Evolutionary conservation across 139 green algal genomes (phyloP), one percentile per base, ranked within the genome.

Genomic region (Micractinium conductrix): DNA sequence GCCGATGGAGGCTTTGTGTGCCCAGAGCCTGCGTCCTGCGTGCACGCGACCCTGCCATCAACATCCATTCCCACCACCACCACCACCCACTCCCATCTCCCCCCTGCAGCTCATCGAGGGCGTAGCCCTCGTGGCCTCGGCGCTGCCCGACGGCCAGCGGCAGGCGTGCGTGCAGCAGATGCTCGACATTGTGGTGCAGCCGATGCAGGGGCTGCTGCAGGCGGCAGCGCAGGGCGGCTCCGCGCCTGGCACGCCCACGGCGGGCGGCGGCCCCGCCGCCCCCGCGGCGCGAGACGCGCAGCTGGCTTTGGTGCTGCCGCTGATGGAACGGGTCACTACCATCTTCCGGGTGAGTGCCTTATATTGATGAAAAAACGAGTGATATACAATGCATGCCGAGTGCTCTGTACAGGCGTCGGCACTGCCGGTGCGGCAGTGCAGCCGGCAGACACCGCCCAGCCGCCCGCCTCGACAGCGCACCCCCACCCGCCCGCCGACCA

Each of bases 291-390:
- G 43, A n/a, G 53, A 43, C 4, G 60, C 21, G n/a, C 70, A 68
- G 48, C 45, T 89, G 45, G 7, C 30, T 22, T 70, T 85, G 38
- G 81, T 95, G 9, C 68, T 93, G 55, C 87, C 92, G 24, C 81
- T 95, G 40, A 73, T 94, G 53, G 93, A 96, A 69, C 84, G 93
- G 16, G 67, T 96, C 6, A 89, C 92, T 37, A 91, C 87, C 65
- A 84, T 96, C 63, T 93, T 96, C 74, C 86, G 85, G 72, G n/a
- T n/a, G n/a, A n/a, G n/a, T n/a, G n/a, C n/a, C n/a, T n/a, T n/a
- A n/a, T n/a, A n/a, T n/a, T n/a, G n/a, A n/a, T n/a, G n/a, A n/a
- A n/a, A n/a, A n/a, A n/a, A n/a, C n/a, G n/a, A n/a, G n/a, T n/a
- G n/a, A n/a, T n/a, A n/a, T n/a, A n/a, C n/a, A n/a, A n/a, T n/a